Base-by-base conservation (phyloP, 257 asterid species). In the Euphrasia confusa region DNA sequence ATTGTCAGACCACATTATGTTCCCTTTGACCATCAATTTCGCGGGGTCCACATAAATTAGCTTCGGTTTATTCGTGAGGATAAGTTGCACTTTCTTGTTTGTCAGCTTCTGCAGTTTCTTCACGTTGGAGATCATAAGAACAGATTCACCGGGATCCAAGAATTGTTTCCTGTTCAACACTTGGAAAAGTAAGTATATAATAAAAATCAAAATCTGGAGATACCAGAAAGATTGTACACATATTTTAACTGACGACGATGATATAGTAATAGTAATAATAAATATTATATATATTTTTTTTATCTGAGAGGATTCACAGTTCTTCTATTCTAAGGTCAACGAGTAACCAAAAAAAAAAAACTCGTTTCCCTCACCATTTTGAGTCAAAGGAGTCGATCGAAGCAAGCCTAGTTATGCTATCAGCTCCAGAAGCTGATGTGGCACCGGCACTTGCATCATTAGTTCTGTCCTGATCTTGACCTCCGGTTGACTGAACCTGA, bases 371-470 rank as follows among this genome's bases (percentile, higher is more conserved):
- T 58, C 67, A 90, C 99, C 99, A 93, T 83, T 90, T 89, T 48
- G 99, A 93, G 67, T 93, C 99, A n/a, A 89, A 93, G 47, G 99
- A 93, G 72, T 93, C 99, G 10, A 93, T 93, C 7, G 99, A 93
- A 54, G 99, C 97, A 49, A 93, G 97, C 75, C 96, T 80, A 60
- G 96, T 87, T 69, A 93, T 68, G 81, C 96, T 89, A 52, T 82
- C 86, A 53, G 81, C 66, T 67, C 82, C 97, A 40, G 94, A 81
- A 72, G 79, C 74, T 7, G 87, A 77, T 11, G 87, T 54, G 28
- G 69, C 65, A 37, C 65, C 84, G 33, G 71, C 78, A 65, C 74
- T 84, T 65, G 81, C 95, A 50, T 86, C 96, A 18, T 54, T 74
- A 63, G 75, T 32, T 67, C 67, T 81, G 17, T 84, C 96, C 33